A percentile compares a stretch with the other conserved stretches of the same genome.
Evolutionary conservation across 2,329 filamentous ascomycete genomes (phyloP).

Genomic region (Alternaria ventricosa): DNA sequence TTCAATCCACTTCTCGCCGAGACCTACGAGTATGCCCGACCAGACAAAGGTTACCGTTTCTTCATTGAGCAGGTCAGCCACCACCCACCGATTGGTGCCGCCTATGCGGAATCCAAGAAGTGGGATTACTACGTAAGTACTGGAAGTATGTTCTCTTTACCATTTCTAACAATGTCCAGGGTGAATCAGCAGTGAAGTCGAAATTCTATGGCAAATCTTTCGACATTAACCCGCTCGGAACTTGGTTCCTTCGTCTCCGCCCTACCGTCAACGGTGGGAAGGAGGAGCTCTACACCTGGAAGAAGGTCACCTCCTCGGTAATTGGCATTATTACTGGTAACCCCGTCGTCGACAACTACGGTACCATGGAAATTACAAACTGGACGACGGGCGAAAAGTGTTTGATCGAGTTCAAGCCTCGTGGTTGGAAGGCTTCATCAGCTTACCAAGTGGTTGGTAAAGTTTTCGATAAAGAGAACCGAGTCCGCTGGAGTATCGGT

Average conservation of each 20-base stretch:
- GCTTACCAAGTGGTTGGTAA: slow-evolving; percentile 89
- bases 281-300: slow-evolving; percentile 95
- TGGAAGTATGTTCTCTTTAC: background rate
- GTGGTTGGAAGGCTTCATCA: slow-evolving; percentile 93
- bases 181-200: slow-evolving; percentile 91
- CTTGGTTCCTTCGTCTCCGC: slow-evolving; percentile 90
- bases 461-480: slow-evolving; percentile 78
- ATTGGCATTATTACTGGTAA: slow-evolving; percentile 97
- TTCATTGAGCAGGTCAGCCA: slow-evolving; percentile 99
- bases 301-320: slow-evolving; percentile 97
- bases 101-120: slow-evolving; percentile 86
- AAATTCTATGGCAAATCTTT: slow-evolving; percentile 99
- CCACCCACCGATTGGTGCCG: slow-evolving; percentile 92
- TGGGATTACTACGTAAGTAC: slow-evolving; percentile 86
- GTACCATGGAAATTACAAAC: slow-evolving; percentile 96
- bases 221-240: slow-evolving; percentile 93
- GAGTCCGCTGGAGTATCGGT: slow-evolving; percentile 85
- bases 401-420: slow-evolving; percentile 87
- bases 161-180: slow-evolving; percentile 55
- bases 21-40: slow-evolving; percentile 94
- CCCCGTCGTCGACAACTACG: slow-evolving; percentile 97
- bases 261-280: slow-evolving; percentile 69
- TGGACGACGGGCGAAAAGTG: slow-evolving; percentile 95
- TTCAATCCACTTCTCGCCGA: slow-evolving; percentile 97
- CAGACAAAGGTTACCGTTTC: slow-evolving; percentile 97